Conservation (phyloP, 345 rosid species). For the Citropsis articulata region DNA sequence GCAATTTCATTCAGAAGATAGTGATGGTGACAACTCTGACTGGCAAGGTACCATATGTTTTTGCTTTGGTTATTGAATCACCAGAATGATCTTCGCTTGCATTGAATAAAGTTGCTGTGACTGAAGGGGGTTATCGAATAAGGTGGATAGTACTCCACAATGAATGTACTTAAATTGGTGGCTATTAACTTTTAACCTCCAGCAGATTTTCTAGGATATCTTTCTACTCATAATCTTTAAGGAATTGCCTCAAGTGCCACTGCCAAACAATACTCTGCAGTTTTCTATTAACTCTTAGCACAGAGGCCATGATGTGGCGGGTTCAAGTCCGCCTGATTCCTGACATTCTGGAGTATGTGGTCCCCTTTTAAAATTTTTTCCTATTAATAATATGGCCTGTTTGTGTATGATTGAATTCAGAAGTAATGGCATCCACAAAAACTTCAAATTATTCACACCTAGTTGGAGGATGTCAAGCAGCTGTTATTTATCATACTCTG, state of each 20-base stretch:
- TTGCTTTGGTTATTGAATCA: not conserved
- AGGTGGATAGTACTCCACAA: not conserved
- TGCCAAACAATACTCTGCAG: not conserved
- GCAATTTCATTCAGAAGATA: constrained; percentile 53
- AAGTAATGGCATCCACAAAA: not conserved
- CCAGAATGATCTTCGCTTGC: not conserved
- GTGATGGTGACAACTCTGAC: constrained; percentile 51
- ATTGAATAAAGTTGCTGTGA: not conserved
- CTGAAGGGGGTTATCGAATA: not conserved
- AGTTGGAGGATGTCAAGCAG: not conserved
- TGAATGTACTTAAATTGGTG: not conserved
- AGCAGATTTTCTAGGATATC: not conserved
- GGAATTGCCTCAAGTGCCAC: not conserved
- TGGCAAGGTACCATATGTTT: constrained; percentile 54
- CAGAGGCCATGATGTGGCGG: not conserved
- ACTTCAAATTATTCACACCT: not conserved
- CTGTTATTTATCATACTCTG: not conserved
- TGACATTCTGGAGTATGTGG: not conserved
- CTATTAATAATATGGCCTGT: not conserved
- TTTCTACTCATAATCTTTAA: not conserved
- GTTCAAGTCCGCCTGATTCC: not conserved
- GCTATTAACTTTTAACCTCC: not conserved
- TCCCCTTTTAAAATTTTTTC: not conserved
- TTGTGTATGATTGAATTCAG: not conserved
- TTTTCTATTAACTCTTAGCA: not conserved